These are phyloP conservation scores for Candida vaughaniae DNA, from an alignment of 805 yeast genomes.

Conservation along the genomic window DNA sequence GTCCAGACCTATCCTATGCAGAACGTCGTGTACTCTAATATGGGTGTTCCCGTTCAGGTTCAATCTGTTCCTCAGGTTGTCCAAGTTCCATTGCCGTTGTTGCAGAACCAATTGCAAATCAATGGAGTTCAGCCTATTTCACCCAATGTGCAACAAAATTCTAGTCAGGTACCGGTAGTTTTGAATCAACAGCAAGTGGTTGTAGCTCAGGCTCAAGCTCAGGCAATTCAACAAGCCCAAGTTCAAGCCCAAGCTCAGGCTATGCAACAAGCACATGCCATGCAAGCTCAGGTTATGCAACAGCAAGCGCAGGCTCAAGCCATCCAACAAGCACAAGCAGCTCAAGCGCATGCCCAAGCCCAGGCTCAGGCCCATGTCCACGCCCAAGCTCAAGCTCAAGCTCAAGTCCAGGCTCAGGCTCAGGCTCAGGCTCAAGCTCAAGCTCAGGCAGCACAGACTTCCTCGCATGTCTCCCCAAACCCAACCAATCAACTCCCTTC, in stretches of 20 bases:
- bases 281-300: slow-evolving; percentile 8
- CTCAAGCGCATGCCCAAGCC: not conserved
- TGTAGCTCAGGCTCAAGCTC: slow-evolving; percentile 9
- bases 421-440: slow-evolving; percentile 6
- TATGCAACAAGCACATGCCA: slow-evolving; percentile 6
- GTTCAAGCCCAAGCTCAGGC: slow-evolving; percentile 8
- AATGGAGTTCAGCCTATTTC: slow-evolving; percentile 6
- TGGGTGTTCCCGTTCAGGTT: slow-evolving; percentile 16
- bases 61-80: slow-evolving; percentile 15
- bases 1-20: slow-evolving; percentile 19
- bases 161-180: slow-evolving; percentile 3
- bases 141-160: slow-evolving; percentile 1
- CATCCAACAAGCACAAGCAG: slow-evolving; percentile 3
- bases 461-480: not conserved
- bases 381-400: slow-evolving; percentile 6
- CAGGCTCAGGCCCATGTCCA: slow-evolving; percentile 7
- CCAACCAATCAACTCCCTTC: no score
- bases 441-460: slow-evolving; percentile 1
- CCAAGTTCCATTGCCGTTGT: slow-evolving; percentile 14
- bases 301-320: slow-evolving; percentile 8
- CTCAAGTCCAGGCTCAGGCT: slow-evolving; percentile 4
- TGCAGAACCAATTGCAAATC: slow-evolving; percentile 11
- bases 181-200: slow-evolving; percentile 9
- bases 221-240: slow-evolving; percentile 2
- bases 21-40: slow-evolving; percentile 11